Percentiles rank a stretch among this genome's conserved stretches.
phyloP scores from a whole-genome alignment of 106 monocot genomes.

The Platanthera guangdongensis region DNA sequence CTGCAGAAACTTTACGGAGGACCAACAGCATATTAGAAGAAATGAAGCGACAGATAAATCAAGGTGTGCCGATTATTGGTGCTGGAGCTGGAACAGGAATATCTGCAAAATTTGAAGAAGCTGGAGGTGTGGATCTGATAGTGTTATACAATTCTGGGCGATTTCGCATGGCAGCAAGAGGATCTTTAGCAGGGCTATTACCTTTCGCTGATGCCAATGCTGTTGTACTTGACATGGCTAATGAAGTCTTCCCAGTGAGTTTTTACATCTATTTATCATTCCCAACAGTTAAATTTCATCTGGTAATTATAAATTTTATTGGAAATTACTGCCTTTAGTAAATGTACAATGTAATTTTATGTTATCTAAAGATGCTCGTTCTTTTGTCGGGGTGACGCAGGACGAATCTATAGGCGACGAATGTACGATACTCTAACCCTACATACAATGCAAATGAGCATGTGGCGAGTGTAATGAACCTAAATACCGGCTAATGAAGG shows the following conservation, averaged over 20 bases:
- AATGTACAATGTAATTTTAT: no score
- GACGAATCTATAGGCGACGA: no score
- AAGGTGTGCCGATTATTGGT: conserved; percentile 69
- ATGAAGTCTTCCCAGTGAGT: conserved; percentile 91
- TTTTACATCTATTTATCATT: no score
- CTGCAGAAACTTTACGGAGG: conserved; percentile 61
- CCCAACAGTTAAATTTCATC: no score
- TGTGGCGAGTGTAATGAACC: no score
- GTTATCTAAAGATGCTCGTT: no score
- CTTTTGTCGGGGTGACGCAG: no score
- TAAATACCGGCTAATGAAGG: no score
- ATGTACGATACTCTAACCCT: no score
- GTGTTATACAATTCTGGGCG: conserved; percentile 88
- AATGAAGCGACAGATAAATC: conserved; percentile 61
- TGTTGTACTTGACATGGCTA: conserved; percentile 93
- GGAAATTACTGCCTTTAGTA: no score
- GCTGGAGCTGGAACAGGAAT: conserved; percentile 97
- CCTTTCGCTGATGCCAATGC: conserved; percentile 99
- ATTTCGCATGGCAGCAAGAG: conserved; percentile 95
- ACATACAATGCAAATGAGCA: no score
- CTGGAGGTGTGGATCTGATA: conserved; percentile 88
- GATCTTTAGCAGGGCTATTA: conserved; percentile 88
- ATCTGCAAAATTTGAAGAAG: conserved; percentile 97
- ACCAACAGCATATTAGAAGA: conserved; percentile 42
- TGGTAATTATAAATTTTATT: no score